A percentile compares a stretch with the other conserved stretches of the same genome.
Evolutionary conservation across 163 green algal genomes (phyloP).

Genomic region (Volvox carteri): DNA sequence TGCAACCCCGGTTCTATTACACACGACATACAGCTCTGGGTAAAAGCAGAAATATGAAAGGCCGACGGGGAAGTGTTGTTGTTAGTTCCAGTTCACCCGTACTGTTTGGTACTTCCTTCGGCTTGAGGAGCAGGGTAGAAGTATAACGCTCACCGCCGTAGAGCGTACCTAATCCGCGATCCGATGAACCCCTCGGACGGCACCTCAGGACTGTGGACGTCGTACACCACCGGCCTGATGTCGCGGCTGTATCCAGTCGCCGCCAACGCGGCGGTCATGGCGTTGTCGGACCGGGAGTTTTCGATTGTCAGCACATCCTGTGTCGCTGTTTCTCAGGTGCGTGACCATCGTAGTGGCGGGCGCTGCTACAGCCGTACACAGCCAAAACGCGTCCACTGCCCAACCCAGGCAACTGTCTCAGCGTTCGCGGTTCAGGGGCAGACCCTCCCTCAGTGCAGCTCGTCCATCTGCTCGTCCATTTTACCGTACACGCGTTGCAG

Average conservation of each 20-base stretch:
- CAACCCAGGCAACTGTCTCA: conserved; percentile 88
- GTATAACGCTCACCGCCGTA: no score
- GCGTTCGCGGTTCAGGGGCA: conserved; percentile 87
- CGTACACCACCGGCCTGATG: conserved; percentile 92
- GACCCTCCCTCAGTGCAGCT: conserved; percentile 94
- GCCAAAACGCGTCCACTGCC: conserved; percentile 90
- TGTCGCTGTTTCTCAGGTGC: conserved; percentile 95
- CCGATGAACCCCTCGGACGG: conserved; percentile 65
- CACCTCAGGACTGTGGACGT: conserved; percentile 93
- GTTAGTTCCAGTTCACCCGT: no score
- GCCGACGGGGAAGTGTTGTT: no score
- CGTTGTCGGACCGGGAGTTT: conserved; percentile 80
- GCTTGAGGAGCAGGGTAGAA: no score
- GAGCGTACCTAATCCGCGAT: conserved; percentile 55
- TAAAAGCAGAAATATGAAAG: no score
- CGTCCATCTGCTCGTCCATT: conserved; percentile 85
- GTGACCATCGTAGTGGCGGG: conserved; percentile 90
- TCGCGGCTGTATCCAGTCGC: conserved; percentile 82
- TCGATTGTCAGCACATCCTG: conserved; percentile 97
- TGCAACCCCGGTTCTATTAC: no score
- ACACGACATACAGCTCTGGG: no score
- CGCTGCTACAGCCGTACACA: conserved; percentile 77
- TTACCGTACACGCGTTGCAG: no score
- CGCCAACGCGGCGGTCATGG: conserved; percentile 43
- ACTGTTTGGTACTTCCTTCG: no score